Evolutionary conservation across 2,329 filamentous ascomycete genomes (phyloP).

Genomic region (Trichoderma gracile): DNA sequence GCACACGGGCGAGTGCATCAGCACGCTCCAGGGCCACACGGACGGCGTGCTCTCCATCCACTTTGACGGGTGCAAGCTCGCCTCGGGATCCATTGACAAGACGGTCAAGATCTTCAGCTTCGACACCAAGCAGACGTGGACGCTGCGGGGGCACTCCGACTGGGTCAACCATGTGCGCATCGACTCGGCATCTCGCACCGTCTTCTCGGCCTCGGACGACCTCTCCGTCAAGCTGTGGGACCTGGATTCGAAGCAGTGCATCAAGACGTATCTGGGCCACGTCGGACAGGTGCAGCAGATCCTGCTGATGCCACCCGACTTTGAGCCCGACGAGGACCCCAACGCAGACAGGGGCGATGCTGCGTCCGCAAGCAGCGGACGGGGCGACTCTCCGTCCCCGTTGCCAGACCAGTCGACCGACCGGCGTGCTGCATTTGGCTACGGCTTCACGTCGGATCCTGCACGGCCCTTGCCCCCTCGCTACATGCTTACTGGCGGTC

Average conservation of each 20-base stretch:
- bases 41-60: constrained; percentile 85
- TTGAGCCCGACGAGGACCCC: constrained; percentile 74
- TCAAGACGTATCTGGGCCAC: constrained; percentile 80
- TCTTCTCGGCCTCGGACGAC: constrained; percentile 93
- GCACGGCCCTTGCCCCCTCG: constrained; percentile 73
- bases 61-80: constrained; percentile 80
- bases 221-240: constrained; percentile 92
- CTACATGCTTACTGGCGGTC: constrained; percentile 89
- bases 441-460: constrained; percentile 60
- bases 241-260: constrained; percentile 76
- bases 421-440: constrained; percentile 57
- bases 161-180: constrained; percentile 97
- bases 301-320: constrained; percentile 78
- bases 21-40: constrained; percentile 75
- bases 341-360: constrained; percentile 56
- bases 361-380: constrained; percentile 50
- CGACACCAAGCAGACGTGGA: constrained; percentile 75
- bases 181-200: constrained; percentile 76
- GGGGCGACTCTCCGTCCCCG: constrained; percentile 45
- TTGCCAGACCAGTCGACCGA: constrained; percentile 40
- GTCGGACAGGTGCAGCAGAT: constrained; percentile 96
- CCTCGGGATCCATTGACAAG: constrained; percentile 85
- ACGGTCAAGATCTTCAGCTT: constrained; percentile 94
- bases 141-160: constrained; percentile 80
- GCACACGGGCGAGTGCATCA: constrained; percentile 84